Conservation (phyloP, 805 yeast species). For the Metschnikowia amazonensis region DNA sequence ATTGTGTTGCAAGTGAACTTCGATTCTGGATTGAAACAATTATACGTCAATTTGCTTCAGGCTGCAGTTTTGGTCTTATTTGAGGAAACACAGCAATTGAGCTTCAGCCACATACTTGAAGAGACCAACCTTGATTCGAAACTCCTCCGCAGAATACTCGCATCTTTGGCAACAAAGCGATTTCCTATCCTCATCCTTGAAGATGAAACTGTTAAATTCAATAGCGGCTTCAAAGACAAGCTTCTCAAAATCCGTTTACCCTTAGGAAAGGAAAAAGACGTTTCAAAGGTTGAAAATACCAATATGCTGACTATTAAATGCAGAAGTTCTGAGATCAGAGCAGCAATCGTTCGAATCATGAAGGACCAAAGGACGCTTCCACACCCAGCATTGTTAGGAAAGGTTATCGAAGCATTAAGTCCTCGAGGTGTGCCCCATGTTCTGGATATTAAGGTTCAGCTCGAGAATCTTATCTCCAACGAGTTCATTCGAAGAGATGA, state of each 20-base stretch:
- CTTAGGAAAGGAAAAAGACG: constrained; percentile 18
- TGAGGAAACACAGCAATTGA: constrained; percentile 24
- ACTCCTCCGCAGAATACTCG: constrained; percentile 29
- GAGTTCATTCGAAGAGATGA: constrained; percentile 31
- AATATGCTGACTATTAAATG: constrained; percentile 17
- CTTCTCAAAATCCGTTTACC: constrained; percentile 28
- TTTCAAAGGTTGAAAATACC: constrained; percentile 6
- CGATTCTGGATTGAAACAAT: constrained; percentile 28
- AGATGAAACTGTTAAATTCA: constrained; percentile 17
- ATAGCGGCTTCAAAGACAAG: constrained; percentile 27
- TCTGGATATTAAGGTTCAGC: constrained; percentile 28
- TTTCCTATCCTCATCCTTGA: constrained; percentile 23
- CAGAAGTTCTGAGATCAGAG: constrained; percentile 28
- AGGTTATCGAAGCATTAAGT: constrained; percentile 20
- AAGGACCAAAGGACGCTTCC: constrained; percentile 25
- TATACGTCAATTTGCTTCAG: constrained; percentile 41
- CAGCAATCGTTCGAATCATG: constrained; percentile 29
- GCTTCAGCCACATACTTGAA: constrained; percentile 20
- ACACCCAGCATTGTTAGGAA: constrained; percentile 29
- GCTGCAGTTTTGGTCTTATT: constrained; percentile 40
- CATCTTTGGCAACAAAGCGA: constrained; percentile 29
- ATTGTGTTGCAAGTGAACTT: constrained; percentile 32
- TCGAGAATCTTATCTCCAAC: constrained; percentile 34
- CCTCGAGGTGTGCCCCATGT: constrained; percentile 26
- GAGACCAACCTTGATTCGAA: constrained; percentile 31